Conservation (phyloP, 2,329 filamentous ascomycete species). For the Helicocarpus griseus region DNA sequence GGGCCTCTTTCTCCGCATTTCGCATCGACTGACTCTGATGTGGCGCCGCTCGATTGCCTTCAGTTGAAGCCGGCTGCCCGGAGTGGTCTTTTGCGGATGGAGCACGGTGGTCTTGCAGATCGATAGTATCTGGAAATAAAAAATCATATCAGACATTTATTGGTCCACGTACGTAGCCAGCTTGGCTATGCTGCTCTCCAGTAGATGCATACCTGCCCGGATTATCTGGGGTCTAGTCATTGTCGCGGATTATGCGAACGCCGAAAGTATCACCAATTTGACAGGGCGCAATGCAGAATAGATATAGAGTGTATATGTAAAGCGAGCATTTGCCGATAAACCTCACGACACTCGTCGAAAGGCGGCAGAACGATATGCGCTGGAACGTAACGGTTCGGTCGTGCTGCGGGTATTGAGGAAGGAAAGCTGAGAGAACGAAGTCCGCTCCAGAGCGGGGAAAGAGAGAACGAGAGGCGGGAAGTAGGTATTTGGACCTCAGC, state of each 20-base stretch:
- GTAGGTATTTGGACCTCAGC: conserved; percentile 9
- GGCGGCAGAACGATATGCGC: conserved; percentile 7
- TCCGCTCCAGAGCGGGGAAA: conserved; percentile 12
- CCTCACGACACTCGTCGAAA: neutral
- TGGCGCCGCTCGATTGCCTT: conserved; percentile 52
- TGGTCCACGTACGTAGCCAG: neutral
- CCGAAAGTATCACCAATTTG: conserved; percentile 3
- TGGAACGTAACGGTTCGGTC: conserved; percentile 14
- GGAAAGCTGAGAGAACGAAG: conserved; percentile 7
- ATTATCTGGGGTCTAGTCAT: conserved; percentile 38
- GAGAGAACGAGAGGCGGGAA: conserved; percentile 14
- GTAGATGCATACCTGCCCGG: conserved; percentile 31
- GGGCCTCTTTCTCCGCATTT: conserved; percentile 66
- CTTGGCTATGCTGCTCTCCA: neutral
- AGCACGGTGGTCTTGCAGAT: conserved; percentile 74
- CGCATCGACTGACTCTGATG: conserved; percentile 81
- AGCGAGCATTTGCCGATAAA: conserved; percentile 6
- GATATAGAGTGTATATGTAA: neutral
- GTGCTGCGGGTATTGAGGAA: too few species aligned
- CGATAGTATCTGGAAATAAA: conserved; percentile 70
- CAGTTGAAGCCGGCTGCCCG: conserved; percentile 41
- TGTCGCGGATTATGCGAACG: conserved; percentile 10
- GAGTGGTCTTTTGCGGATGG: conserved; percentile 79
- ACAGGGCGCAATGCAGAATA: neutral
- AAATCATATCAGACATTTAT: conserved; percentile 3